Evolutionary conservation across 2,329 filamentous ascomycete species (phyloP), one percentile per base, ranked within the genome.

Genomic region (Sarocladium kiliense): DNA sequence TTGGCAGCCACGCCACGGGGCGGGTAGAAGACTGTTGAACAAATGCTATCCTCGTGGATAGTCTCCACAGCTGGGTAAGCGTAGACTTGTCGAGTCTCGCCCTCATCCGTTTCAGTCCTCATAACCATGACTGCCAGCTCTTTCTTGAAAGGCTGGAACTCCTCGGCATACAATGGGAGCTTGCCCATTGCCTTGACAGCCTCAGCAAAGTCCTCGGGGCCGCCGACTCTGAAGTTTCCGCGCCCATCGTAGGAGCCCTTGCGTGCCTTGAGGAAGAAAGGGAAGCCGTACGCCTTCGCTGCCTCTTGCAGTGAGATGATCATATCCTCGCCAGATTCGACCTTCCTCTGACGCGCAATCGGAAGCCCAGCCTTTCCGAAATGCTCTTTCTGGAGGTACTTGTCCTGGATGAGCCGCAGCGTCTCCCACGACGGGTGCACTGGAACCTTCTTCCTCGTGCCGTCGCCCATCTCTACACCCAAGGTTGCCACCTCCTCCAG

Each of bases 41-140:
- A 97, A 63, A 99, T 91, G 66, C 86, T 94, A 70, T 97, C 89
- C 71, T 97, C 90, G 64, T 99, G 94, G 27, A 97, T 82, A 1
- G 93, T 97, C 75, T 99, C 94, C 2, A 97, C 92, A 0, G 87
- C 88, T 0, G 94, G 92, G 67, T 94, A 97, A 3, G 92, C 84
- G 30, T 91, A 75, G 12, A 81, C 69, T 14, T 68, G 68, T 57
- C 72, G 78, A 9, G 78, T 67, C 14, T 71, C 71, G 1, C 79
- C 79, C 2, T 75, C 68, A 44, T 76, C 55, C 61, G 95, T 85
- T 65, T 92, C 88, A 0, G 89, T 96, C 65, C 96, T 89, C 56
- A 97, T 84, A 9, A 97, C 93, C 85, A 97, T 96, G 61, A 96
- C 92, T 4, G 94, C 89, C 54, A 97, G 76, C 74, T 97, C 93